These are phyloP conservation scores for Colletotrichum tropicicola DNA, from an alignment of 2,329 filamentous ascomycete genomes.

Conservation along the genomic window DNA sequence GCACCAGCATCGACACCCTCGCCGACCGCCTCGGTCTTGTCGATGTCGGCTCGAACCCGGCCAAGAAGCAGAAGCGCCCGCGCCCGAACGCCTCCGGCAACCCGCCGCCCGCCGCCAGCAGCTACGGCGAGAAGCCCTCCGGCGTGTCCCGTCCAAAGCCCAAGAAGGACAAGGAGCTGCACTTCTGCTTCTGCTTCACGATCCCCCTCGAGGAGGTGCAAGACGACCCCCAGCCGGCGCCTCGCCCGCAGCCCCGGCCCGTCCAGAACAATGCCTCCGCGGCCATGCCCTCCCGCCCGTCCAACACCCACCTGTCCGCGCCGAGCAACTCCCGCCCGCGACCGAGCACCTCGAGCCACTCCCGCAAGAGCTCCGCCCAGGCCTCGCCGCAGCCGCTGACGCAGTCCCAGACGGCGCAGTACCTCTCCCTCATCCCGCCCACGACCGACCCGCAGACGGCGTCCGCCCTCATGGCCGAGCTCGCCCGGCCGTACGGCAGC, in stretches of 20 bases:
- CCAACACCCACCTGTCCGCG: conserved; percentile 29
- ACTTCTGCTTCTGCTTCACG: conserved; percentile 63
- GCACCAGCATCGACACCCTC: conserved; percentile 87
- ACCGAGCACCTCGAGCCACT: conserved; percentile 34
- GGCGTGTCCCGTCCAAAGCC: conserved; percentile 32
- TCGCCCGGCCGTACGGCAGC: conserved; percentile 73
- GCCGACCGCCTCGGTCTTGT: conserved; percentile 81
- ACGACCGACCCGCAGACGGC: conserved; percentile 73
- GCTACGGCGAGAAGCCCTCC: conserved; percentile 23
- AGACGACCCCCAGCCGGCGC: conserved; percentile 41
- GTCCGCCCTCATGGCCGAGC: conserved; percentile 77
- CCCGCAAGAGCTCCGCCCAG: conserved; percentile 40
- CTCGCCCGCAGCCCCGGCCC: conserved; percentile 57
- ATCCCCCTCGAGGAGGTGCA: conserved; percentile 55
- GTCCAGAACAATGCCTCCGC: conserved; percentile 44
- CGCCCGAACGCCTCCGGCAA: conserved; percentile 13
- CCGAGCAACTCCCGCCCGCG: conserved; percentile 30
- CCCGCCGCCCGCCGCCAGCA: background rate
- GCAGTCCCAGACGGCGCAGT: conserved; percentile 48
- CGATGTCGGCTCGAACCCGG: conserved; percentile 56
- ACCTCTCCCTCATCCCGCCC: conserved; percentile 76
- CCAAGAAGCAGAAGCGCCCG: conserved; percentile 47
- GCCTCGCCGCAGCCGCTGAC: conserved; percentile 40
- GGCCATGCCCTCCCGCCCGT: conserved; percentile 16
- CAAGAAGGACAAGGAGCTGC: conserved; percentile 43